Evolutionary conservation across 2,329 filamentous ascomycete species (phyloP), one percentile per base, ranked within the genome.

Genomic region (Penicillium sp.): DNA sequence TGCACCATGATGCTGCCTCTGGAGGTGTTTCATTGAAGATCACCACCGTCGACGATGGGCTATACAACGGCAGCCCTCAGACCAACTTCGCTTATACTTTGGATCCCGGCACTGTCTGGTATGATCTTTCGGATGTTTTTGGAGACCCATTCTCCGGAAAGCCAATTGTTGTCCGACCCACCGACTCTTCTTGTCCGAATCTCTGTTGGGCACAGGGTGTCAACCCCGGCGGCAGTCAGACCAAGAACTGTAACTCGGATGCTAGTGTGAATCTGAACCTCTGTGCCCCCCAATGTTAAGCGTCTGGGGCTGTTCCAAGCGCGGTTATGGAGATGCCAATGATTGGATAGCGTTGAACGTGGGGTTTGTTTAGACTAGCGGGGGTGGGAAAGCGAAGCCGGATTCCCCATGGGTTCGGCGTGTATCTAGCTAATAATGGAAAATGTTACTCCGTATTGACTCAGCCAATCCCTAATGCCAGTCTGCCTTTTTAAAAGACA

Each of bases 1-100:
- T 75, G 56, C 67, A 61, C 60, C 65, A 67, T 44, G 72, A 76
- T 49, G 56, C 67, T 18, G 53, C 64, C 22, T 73, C 70, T 0
- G 74, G 74, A n/a, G 76, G 76, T 9, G 67, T 78, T 44, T 58
- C 75, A 1, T 63, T 78, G 45, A 78, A 77, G 66, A 70, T 78
- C 57, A 72, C 75, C 41, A 69, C 62, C 18, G 59, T 50, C 13
- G 45, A 66, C 42, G 64, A 74, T 50, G 74, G 74, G 5, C 56
- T 76, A 42, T 73, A 67, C 55, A 64, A 72, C 27, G 67, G 66
- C 29, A 71, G 66, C 39, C 60, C 72, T 4, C 70, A 77, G 60
- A 71, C 72, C 40, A 72, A 70, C 57, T 77, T 71, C 57, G 73
- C 75, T 38, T 77, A 77, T 61, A 73, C 69, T 31, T 64, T 77